Percentiles rank a stretch among this genome's conserved stretches.
phyloP scores from a whole-genome alignment of 1,284 basidiomycete genomes.

The Sphaerobolus stellatus region DNA sequence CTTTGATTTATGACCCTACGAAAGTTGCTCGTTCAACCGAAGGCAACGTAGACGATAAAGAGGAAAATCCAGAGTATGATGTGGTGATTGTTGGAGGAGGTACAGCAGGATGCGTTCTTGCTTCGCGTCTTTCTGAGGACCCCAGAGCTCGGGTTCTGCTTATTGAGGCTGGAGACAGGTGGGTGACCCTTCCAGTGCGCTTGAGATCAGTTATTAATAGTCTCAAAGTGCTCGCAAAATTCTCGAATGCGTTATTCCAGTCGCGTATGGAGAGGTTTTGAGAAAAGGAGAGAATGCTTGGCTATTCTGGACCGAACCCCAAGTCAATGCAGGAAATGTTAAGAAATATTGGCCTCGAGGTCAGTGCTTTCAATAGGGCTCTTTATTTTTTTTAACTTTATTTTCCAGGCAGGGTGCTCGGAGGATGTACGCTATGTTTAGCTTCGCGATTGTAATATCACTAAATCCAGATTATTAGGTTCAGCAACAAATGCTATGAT shows the following conservation, averaged over 20 bases:
- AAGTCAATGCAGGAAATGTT: constrained; percentile 45
- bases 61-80: constrained; percentile 44
- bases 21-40: too few species aligned
- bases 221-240: background rate
- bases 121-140: constrained; percentile 70
- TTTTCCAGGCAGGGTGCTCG: constrained; percentile 57
- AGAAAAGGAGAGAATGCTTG: constrained; percentile 47
- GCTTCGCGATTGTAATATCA: background rate
- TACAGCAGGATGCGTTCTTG: constrained; percentile 71
- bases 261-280: constrained; percentile 36
- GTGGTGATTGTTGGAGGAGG: constrained; percentile 66
- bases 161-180: constrained; percentile 58
- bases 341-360: constrained; percentile 62
- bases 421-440: constrained; percentile 54
- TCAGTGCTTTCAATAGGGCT: constrained; percentile 28
- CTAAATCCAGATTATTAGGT: constrained; percentile 34
- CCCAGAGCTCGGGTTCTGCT: constrained; percentile 64
- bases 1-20: too few species aligned
- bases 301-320: constrained; percentile 54
- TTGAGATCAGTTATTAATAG: background rate
- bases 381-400: background rate
- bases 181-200: background rate
- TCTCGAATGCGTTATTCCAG: constrained; percentile 20
- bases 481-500: constrained; percentile 68
- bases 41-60: too few species aligned